Percentiles rank a stretch among this genome's conserved stretches.
phyloP scores from a whole-genome alignment of 1,139 yeast genomes.

The Candida frijolesensis region DNA sequence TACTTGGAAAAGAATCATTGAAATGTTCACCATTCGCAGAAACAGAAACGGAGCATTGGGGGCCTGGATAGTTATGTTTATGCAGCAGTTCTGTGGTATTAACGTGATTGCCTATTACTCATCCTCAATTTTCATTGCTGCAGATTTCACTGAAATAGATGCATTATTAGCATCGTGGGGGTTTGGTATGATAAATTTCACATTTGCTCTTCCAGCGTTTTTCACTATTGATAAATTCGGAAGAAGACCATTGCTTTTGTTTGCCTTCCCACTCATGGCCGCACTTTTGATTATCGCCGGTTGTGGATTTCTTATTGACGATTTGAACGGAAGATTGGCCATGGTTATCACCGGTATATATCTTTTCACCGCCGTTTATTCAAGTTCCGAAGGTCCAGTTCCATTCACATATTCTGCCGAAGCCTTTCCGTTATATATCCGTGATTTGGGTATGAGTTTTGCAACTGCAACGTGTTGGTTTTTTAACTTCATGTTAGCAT shows the following conservation, averaged over 20 bases:
- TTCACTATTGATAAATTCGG: slow-evolving; percentile 82
- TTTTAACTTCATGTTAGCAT: slow-evolving; percentile 76
- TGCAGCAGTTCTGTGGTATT: slow-evolving; percentile 93
- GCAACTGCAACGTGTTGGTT: slow-evolving; percentile 89
- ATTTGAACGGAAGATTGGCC: slow-evolving; percentile 36
- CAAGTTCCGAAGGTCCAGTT: slow-evolving; percentile 89
- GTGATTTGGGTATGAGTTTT: slow-evolving; percentile 84
- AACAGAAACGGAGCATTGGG: slow-evolving; percentile 83
- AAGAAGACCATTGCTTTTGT: slow-evolving; percentile 66
- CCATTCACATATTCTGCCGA: slow-evolving; percentile 91
- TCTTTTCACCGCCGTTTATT: slow-evolving; percentile 71
- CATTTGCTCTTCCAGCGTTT: slow-evolving; percentile 84
- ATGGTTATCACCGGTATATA: slow-evolving; percentile 77
- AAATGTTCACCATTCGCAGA: slow-evolving; percentile 70
- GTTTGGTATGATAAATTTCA: slow-evolving; percentile 77
- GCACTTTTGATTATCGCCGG: slow-evolving; percentile 71
- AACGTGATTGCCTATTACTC: slow-evolving; percentile 86
- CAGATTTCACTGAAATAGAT: slow-evolving; percentile 61
- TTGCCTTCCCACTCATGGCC: slow-evolving; percentile 78
- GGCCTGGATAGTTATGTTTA: slow-evolving; percentile 80
- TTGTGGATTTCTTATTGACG: slow-evolving; percentile 69
- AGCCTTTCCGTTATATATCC: slow-evolving; percentile 76
- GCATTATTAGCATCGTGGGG: slow-evolving; percentile 84
- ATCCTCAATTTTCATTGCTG: slow-evolving; percentile 68
- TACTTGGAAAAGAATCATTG: slow-evolving; percentile 51